Evolutionary conservation across 2,329 filamentous ascomycete genomes (phyloP).

Genomic region (Phialophora chinensis): DNA sequence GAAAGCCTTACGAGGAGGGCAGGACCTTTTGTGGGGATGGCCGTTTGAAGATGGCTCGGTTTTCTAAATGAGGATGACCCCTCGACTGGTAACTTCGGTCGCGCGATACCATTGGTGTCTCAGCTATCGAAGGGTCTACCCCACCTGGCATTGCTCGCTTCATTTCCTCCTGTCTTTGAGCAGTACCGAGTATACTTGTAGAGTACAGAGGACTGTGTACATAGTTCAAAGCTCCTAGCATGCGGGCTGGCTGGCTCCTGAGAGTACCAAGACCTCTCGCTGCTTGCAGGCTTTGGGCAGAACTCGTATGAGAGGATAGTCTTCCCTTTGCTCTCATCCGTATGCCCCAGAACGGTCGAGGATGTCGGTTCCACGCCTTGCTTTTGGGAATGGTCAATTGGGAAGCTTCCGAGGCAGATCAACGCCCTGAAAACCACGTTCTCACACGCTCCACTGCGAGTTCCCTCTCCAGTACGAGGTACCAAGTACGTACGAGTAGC

Average conservation of each 20-base stretch:
- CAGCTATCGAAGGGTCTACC: slow-evolving; percentile 26
- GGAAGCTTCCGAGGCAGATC: slow-evolving; percentile 9
- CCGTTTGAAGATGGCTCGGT: slow-evolving; percentile 4
- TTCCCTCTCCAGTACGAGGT: background rate
- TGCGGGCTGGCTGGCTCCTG: background rate
- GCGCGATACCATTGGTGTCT: slow-evolving; percentile 31
- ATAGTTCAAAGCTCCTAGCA: background rate
- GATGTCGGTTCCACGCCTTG: background rate
- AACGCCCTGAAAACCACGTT: slow-evolving; percentile 11
- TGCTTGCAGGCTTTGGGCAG: too few relatives aligned
- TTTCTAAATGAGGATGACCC: slow-evolving; percentile 12
- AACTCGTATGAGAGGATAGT: background rate
- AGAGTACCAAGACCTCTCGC: background rate
- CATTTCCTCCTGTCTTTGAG: slow-evolving; percentile 32
- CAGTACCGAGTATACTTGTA: background rate
- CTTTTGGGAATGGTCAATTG: background rate
- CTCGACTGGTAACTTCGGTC: background rate
- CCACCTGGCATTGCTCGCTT: slow-evolving; percentile 27
- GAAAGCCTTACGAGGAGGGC: background rate
- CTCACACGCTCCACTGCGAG: slow-evolving; percentile 8
- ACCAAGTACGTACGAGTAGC: too few relatives aligned
- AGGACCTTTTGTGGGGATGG: slow-evolving; percentile 6
- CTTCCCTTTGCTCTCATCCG: background rate
- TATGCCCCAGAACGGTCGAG: slow-evolving; percentile 7
- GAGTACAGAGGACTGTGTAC: background rate